Evolutionary conservation across 1,284 basidiomycete species (phyloP).

Genomic region (Apiotrichum akiyoshidainum): DNA sequence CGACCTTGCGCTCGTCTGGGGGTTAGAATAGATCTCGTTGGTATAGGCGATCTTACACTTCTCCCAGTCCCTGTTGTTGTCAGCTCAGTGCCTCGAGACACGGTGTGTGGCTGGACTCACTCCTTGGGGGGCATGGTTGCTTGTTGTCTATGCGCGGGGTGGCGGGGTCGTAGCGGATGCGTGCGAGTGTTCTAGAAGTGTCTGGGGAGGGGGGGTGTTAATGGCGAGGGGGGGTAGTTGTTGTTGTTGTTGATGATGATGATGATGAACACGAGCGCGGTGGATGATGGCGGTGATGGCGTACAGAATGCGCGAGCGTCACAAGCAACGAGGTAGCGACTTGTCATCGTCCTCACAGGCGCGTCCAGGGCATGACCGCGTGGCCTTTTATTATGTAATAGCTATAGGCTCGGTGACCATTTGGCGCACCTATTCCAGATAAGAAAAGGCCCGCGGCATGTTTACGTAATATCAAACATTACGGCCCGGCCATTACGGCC

Average conservation of each 20-base stretch:
- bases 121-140: constrained; percentile 73
- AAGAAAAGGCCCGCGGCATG: too few relatives aligned
- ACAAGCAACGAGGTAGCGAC: background rate
- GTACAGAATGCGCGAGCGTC: background rate
- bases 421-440: too few relatives aligned
- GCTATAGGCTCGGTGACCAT: too few relatives aligned
- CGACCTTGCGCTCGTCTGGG: constrained; percentile 70
- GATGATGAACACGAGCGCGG: background rate
- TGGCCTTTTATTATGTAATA: background rate
- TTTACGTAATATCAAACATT: too few relatives aligned
- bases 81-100: constrained; percentile 7
- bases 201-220: background rate
- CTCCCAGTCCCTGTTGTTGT: constrained; percentile 77
- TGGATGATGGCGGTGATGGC: background rate
- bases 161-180: background rate
- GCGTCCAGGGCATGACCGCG: background rate
- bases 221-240: background rate
- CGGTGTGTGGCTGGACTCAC: constrained; percentile 51
- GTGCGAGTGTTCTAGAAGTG: background rate
- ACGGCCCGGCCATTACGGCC: too few relatives aligned
- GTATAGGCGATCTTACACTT: constrained; percentile 72
- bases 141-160: background rate
- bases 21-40: background rate
- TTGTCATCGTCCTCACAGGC: background rate
- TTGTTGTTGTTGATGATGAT: background rate